Percentiles rank a stretch among this genome's conserved stretches.
phyloP scores from a whole-genome alignment of 306 rosid species.

The Cucumis sativus region Cucumber_9930_V3 NC_026656.2:2676501-2677000 shows the following conservation, averaged over 20 bases:
- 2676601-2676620: neutral
- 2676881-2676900: constrained; percentile 5
- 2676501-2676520: neutral
- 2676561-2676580: neutral
- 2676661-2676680: neutral
- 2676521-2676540: constrained; percentile 2
- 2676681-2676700: neutral
- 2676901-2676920: constrained; percentile 28
- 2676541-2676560: constrained; percentile 3
- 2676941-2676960: neutral
- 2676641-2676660: constrained; percentile 9
- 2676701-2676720: constrained; percentile 13
- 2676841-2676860: neutral
- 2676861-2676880: constrained; percentile 4
- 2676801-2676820: neutral
- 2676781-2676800: neutral
- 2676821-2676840: constrained; percentile 21
- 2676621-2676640: neutral
- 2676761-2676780: neutral
- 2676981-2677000: constrained; percentile 6
- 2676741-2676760: neutral
- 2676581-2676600: neutral
- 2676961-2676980: constrained; percentile 13
- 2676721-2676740: constrained; percentile 16
- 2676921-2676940: constrained; percentile 24